phyloP scores from a whole-genome alignment of 352 stramenopile genomes.

The Phytophthora crassamura region DNA sequence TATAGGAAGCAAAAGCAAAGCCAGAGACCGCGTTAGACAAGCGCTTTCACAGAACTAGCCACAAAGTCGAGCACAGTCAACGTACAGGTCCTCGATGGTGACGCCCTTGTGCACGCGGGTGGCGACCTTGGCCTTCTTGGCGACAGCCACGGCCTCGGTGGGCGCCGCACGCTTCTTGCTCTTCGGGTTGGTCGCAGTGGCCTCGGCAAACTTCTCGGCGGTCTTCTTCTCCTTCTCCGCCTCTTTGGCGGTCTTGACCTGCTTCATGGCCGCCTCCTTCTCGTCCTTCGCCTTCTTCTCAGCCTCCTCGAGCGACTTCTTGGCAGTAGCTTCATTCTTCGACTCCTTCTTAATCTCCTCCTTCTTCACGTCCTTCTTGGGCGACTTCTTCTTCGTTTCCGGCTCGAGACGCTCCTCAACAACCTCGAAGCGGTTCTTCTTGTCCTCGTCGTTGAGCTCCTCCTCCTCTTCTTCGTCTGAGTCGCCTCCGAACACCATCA shows the following conservation, averaged over 20 bases:
- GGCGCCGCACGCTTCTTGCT: conserved; percentile 77
- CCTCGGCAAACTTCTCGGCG: conserved; percentile 59
- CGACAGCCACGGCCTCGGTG: conserved; percentile 63
- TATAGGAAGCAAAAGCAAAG: conserved; percentile 3
- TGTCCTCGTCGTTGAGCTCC: conserved; percentile 52
- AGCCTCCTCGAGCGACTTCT: conserved; percentile 43
- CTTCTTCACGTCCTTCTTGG: conserved; percentile 51
- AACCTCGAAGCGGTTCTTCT: conserved; percentile 72
- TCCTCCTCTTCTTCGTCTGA: conserved; percentile 50
- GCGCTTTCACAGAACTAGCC: neutral
- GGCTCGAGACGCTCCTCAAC: conserved; percentile 66
- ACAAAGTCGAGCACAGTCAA: conserved; percentile 10
- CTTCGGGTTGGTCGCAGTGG: conserved; percentile 42
- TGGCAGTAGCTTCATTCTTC: conserved; percentile 34
- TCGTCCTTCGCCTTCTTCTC: conserved; percentile 38
- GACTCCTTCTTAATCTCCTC: conserved; percentile 40
- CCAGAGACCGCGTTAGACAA: conserved; percentile 18
- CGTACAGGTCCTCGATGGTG: conserved; percentile 80
- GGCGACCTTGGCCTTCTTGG: conserved; percentile 80
- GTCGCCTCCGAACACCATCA: conserved; percentile 68
- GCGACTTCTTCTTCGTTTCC: conserved; percentile 40
- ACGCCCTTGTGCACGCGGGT: conserved; percentile 79
- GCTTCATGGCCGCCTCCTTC: conserved; percentile 45
- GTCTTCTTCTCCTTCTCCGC: conserved; percentile 59
- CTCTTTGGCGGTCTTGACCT: conserved; percentile 31